Evolutionary conservation across 2,329 filamentous ascomycete genomes (phyloP).

Genomic region (Chalaropsis thielavioides): DNA sequence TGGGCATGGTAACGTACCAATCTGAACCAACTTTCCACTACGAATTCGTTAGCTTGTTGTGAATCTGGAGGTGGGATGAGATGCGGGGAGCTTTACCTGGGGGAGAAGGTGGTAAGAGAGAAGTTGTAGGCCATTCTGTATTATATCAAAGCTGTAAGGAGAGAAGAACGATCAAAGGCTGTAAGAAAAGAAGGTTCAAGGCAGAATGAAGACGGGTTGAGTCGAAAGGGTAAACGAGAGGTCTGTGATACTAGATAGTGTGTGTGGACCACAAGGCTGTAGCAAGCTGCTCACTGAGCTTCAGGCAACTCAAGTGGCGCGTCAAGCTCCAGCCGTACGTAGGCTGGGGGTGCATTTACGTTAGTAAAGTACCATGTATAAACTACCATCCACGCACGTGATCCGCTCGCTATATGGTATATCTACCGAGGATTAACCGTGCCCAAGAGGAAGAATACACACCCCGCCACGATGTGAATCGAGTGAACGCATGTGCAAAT

Average conservation of each 20-base stretch:
- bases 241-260: constrained; percentile 3
- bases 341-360: not conserved
- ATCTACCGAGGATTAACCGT: constrained; percentile 8
- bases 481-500: too few species aligned
- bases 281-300: constrained; percentile 17
- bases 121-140: constrained; percentile 35
- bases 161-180: constrained; percentile 5
- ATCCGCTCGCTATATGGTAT: not conserved
- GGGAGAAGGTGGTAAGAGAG: constrained; percentile 98
- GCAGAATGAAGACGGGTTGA: not conserved
- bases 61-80: constrained; percentile 20
- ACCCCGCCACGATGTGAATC: too few species aligned
- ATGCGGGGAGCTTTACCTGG: constrained; percentile 53
- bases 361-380: not conserved
- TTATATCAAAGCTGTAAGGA: not conserved
- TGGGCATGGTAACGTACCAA: constrained; percentile 40
- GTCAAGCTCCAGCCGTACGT: constrained; percentile 15
- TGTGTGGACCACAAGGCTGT: constrained; percentile 17
- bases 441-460: too few species aligned
- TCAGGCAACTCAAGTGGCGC: constrained; percentile 19
- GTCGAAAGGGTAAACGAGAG: not conserved
- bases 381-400: constrained; percentile 1
- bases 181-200: not conserved
- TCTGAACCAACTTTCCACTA: constrained; percentile 98
- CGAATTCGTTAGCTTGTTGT: constrained; percentile 27